A percentile compares a stretch with the other conserved stretches of the same genome.
Evolutionary conservation across 306 rosid genomes (phyloP).

Genomic region (Prunus dulcis): DNA sequence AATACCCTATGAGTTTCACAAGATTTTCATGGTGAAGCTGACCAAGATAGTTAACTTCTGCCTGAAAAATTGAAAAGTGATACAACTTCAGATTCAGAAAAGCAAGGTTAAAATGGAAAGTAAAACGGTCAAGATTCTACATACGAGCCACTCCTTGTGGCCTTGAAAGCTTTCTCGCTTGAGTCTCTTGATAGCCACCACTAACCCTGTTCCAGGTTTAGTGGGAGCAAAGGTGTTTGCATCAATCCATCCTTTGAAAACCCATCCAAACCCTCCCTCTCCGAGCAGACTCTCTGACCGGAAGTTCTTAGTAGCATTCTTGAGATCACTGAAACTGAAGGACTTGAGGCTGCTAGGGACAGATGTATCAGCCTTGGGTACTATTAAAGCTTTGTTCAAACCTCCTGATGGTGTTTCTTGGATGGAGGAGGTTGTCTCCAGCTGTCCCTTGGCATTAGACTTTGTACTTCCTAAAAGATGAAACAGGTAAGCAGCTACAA

Average conservation of each 20-base stretch:
- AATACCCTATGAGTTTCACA: slow-evolving; percentile 86
- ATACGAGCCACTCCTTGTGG: slow-evolving; percentile 94
- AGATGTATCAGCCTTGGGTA: slow-evolving; percentile 31
- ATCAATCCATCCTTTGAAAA: slow-evolving; percentile 91
- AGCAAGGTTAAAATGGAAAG: background rate
- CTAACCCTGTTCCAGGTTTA: slow-evolving; percentile 81
- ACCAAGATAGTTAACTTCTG: slow-evolving; percentile 91
- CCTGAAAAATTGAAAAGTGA: slow-evolving; percentile 40
- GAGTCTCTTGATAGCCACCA: slow-evolving; percentile 88
- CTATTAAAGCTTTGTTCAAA: slow-evolving; percentile 6
- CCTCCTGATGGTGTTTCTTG: slow-evolving; percentile 14
- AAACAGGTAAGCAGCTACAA: background rate
- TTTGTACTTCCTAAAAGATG: slow-evolving; percentile 38
- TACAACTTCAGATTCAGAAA: slow-evolving; percentile 12
- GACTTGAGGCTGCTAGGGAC: slow-evolving; percentile 49
- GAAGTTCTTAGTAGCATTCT: slow-evolving; percentile 75
- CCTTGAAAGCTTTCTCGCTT: slow-evolving; percentile 94
- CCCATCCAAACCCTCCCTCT: slow-evolving; percentile 92
- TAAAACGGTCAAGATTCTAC: slow-evolving; percentile 28
- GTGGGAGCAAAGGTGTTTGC: slow-evolving; percentile 65
- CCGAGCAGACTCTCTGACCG: slow-evolving; percentile 70
- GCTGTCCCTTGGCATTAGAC: slow-evolving; percentile 33
- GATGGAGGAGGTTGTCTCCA: slow-evolving; percentile 24
- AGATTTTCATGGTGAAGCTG: slow-evolving; percentile 84
- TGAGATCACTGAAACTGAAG: slow-evolving; percentile 69